These are phyloP conservation scores for Ogataea henricii DNA, from an alignment of 805 yeast species.

Conservation along the genomic window DNA sequence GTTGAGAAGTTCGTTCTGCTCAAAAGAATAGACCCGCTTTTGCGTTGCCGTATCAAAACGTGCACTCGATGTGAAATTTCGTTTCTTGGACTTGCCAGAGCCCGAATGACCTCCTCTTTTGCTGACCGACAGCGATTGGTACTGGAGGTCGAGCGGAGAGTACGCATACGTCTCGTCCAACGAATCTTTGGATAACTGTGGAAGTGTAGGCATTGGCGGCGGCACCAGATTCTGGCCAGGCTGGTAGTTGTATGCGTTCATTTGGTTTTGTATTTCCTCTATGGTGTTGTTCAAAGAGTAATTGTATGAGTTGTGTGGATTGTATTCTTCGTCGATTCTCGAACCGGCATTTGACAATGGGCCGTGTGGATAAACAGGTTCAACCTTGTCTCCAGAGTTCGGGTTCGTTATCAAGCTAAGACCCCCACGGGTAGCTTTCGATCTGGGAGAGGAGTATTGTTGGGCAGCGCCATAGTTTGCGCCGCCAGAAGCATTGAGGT, in stretches of 20 bases:
- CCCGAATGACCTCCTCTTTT: background rate
- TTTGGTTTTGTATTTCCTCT: conserved; percentile 36
- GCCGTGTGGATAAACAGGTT: background rate
- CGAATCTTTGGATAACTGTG: conserved; percentile 2
- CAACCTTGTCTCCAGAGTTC: conserved; percentile 7
- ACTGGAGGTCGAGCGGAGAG: conserved; percentile 13
- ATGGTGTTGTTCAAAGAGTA: conserved; percentile 35
- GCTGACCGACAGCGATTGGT: conserved; percentile 12
- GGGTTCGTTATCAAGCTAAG: conserved; percentile 20
- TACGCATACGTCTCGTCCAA: background rate
- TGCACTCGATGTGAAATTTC: conserved; percentile 23
- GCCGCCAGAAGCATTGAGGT: background rate
- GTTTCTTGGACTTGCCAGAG: conserved; percentile 5
- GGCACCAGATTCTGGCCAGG: conserved; percentile 5
- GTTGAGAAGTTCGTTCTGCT: conserved; percentile 51
- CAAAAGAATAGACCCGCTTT: conserved; percentile 48
- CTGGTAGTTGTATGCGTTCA: conserved; percentile 20
- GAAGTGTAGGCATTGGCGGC: conserved; percentile 8
- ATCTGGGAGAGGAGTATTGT: conserved; percentile 19
- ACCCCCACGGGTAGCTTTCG: conserved; percentile 18
- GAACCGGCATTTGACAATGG: background rate
- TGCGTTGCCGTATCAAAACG: conserved; percentile 8
- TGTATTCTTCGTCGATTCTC: conserved; percentile 31
- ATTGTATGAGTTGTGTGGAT: conserved; percentile 34
- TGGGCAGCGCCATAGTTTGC: background rate